A percentile compares a stretch with the other conserved stretches of the same genome.
Evolutionary conservation across 202 grass and related monocot species (phyloP).

Genomic region (Schoenoplectus triqueter): DNA sequence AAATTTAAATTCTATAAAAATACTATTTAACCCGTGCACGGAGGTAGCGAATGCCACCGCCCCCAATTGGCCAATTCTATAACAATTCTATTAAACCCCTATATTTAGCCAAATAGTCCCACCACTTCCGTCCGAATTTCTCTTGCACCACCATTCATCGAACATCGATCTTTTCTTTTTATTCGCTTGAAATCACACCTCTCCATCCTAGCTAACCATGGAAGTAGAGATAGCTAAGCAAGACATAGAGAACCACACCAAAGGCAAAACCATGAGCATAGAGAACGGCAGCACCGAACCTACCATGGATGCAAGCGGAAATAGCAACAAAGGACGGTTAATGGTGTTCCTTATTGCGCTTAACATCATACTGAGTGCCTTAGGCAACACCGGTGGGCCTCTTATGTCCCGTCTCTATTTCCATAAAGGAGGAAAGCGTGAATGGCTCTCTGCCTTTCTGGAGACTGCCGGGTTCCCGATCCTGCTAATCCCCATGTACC

Average conservation of each 20-base stretch:
- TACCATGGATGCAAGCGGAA: not conserved
- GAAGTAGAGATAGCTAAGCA: slow-evolving; percentile 1
- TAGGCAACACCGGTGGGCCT: slow-evolving; percentile 67
- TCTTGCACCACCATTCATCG: not conserved
- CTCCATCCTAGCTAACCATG: not conserved
- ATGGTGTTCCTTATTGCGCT: slow-evolving; percentile 46
- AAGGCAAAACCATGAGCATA: slow-evolving; percentile 49
- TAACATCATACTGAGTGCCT: slow-evolving; percentile 55
- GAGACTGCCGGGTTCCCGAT: slow-evolving; percentile 75
- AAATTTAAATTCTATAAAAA: not conserved
- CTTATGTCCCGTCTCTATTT: slow-evolving; percentile 81
- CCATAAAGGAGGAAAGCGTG: slow-evolving; percentile 67
- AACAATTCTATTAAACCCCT: not conserved
- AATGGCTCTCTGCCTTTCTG: slow-evolving; percentile 73
- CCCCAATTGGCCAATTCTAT: too few species aligned
- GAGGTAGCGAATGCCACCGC: too few species aligned
- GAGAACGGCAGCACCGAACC: slow-evolving; percentile 41
- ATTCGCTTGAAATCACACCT: not conserved
- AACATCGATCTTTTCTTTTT: not conserved
- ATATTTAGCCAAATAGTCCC: slow-evolving; percentile 10
- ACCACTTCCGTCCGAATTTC: not conserved
- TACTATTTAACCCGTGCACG: not conserved
- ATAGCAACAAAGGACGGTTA: slow-evolving; percentile 27
- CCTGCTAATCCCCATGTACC: slow-evolving; percentile 50
- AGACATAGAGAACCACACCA: not conserved